These are phyloP conservation scores for Larix kaempferi DNA, from an alignment of 75 land plant species.

Conservation along the genomic window DNA sequence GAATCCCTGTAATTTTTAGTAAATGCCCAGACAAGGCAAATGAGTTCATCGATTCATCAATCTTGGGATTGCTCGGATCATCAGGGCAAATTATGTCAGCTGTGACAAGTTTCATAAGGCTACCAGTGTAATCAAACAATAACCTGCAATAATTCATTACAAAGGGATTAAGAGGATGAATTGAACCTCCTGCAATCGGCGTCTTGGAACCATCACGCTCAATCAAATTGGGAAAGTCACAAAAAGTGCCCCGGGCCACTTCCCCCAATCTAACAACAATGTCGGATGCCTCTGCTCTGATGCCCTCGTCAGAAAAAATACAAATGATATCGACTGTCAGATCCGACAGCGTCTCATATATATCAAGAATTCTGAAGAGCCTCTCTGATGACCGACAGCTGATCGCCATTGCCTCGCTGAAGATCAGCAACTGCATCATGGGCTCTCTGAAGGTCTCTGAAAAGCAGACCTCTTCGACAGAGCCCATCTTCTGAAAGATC, in stretches of 20 bases:
- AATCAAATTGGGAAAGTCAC: conserved; percentile 70
- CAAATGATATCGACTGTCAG: conserved; percentile 41
- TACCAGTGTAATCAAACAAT: conserved; percentile 58
- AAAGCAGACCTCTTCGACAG: conserved; percentile 6
- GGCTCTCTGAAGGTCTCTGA: conserved; percentile 44
- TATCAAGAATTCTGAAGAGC: conserved; percentile 72
- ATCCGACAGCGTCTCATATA: conserved; percentile 71
- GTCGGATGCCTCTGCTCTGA: conserved; percentile 43
- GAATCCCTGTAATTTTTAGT: conserved; percentile 25
- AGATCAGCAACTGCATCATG: conserved; percentile 69
- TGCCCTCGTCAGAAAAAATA: conserved; percentile 30
- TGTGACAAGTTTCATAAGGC: conserved; percentile 41
- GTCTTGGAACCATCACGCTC: conserved; percentile 52
- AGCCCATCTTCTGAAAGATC: conserved; percentile 15
- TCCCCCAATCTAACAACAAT: conserved; percentile 56
- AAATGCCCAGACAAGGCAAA: conserved; percentile 36
- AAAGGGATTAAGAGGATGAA: conserved; percentile 80
- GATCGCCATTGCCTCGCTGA: conserved; percentile 72
- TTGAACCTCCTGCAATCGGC: conserved; percentile 61
- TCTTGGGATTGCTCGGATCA: background rate
- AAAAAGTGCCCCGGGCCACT: conserved; percentile 57
- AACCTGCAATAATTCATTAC: conserved; percentile 87
- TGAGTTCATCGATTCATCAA: conserved; percentile 12
- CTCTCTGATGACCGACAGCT: conserved; percentile 61
- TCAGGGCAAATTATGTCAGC: background rate